phyloP scores from a whole-genome alignment of 2,329 filamentous ascomycete species.

The Sphaerulina musiva region DNA sequence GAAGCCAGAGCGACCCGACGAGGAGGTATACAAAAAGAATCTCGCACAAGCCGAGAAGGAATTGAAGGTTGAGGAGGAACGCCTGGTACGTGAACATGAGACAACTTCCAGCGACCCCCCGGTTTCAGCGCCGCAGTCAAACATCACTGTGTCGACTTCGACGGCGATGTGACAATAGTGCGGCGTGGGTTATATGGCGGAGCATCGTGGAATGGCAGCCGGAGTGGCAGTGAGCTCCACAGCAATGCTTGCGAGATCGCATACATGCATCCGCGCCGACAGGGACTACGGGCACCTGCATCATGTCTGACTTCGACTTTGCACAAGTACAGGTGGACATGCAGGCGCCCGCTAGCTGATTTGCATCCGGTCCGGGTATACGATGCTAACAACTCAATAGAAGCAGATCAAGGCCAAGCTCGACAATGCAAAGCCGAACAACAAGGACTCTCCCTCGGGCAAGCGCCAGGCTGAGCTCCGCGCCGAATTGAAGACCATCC shows the following conservation, averaged over 20 bases:
- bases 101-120: background rate
- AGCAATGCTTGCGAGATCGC: no score
- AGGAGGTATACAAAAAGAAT: constrained; percentile 72
- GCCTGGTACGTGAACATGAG: constrained; percentile 31
- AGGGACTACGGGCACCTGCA: no score
- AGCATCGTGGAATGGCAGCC: no score
- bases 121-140: no score
- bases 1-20: constrained; percentile 81
- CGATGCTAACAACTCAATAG: constrained; percentile 43
- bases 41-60: constrained; percentile 81
- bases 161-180: no score
- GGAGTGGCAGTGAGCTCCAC: no score
- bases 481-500: constrained; percentile 73
- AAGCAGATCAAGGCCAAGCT: constrained; percentile 83
- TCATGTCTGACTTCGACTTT: no score
- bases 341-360: no score
- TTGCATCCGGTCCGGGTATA: background rate
- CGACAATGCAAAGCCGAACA: constrained; percentile 72
- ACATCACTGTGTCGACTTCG: no score
- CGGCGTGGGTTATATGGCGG: no score
- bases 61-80: constrained; percentile 68
- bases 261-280: no score
- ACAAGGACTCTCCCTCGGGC: constrained; percentile 70
- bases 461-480: constrained; percentile 84
- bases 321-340: no score